Base-by-base conservation (phyloP, 345 rosid species). In the Fremontodendron californicum region DNA sequence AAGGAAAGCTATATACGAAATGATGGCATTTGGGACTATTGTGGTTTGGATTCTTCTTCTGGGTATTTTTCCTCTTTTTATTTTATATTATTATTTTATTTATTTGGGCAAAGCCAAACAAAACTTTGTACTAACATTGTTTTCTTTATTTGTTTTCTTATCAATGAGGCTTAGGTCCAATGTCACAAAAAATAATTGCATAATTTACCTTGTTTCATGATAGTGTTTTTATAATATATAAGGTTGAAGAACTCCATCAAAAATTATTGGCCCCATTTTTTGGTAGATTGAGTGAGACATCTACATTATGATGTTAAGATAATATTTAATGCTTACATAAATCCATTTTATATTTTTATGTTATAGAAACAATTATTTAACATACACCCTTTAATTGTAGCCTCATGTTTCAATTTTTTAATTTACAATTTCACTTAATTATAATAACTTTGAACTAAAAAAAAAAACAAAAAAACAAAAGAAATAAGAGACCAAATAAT, bases 1-100 rank as follows among this genome's bases (percentile, higher is more conserved):
- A 80, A 75, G 48, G 85, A 82, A 83, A 79, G 3, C 64, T 29
- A 64, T 40, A 60, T 76, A 73, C 73, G 69, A 81, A 79, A 77
- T 77, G 74, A 77, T 79, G 78, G 75, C 80, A 27, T 57, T 76
- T 46, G 31, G 69, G 57, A 11, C 40, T 73, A 4, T 83, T 79
- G 68, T 73, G 80, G 67, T 23, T 80, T 78, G 87, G 77, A 76
- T 75, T 81, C 61, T 61, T 71, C 40, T 70, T 75, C 71, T 65
- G 70, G 78, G 84, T 55, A 74, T 46, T 33, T 33, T 33, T 3
- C 3, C 3, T 3, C 39, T 71, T 67, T 10, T 31, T 8, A 18
- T n/a, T 21, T 15, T 75, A 33, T 33, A 33, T 33, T 33, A 33
- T 33, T 33, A 33, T 33, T n/a, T n/a, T 1, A 33, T 33, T 33